Percentiles rank a stretch among this genome's conserved stretches.
These are phyloP conservation scores for Myriangium duriaei DNA, from an alignment of 2,329 filamentous ascomycete species.

Conservation along the genomic window DNA sequence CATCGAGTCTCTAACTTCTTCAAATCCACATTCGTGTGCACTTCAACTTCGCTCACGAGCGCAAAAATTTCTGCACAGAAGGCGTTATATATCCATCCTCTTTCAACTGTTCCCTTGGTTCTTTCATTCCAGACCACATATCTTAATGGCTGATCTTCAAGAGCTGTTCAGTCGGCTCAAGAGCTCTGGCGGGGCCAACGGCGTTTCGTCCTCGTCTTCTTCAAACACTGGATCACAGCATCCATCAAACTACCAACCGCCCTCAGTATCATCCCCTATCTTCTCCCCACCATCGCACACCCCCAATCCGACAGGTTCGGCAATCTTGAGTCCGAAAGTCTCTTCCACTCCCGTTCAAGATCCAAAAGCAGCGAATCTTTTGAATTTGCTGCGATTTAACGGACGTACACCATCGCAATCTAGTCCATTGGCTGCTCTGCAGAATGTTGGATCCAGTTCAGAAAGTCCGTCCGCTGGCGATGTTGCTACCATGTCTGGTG, in stretches of 20 bases:
- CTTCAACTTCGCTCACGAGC: no score
- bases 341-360: conserved; percentile 10
- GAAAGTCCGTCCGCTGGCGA: no score
- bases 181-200: conserved; percentile 13
- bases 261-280: conserved; percentile 45
- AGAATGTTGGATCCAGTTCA: conserved; percentile 19
- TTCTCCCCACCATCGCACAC: conserved; percentile 43
- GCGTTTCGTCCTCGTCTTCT: conserved; percentile 15
- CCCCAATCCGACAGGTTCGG: conserved; percentile 44
- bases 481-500: no score
- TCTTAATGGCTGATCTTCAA: conserved; percentile 33
- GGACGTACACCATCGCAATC: conserved; percentile 28
- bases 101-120: conserved; percentile 10
- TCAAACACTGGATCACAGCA: conserved; percentile 15
- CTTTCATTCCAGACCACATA: no score
- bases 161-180: conserved; percentile 33
- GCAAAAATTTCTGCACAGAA: no score
- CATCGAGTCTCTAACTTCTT: no score
- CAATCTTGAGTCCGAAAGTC: conserved; percentile 41
- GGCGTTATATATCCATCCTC: background rate
- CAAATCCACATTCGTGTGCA: no score
- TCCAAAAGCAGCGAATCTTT: conserved; percentile 33
- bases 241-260: conserved; percentile 35
- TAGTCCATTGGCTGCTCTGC: conserved; percentile 26
- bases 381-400: conserved; percentile 55